Percentiles rank a stretch among this genome's conserved stretches.
Conservation (phyloP, 805 yeast genomes). For the Candida saitoana region DNA sequence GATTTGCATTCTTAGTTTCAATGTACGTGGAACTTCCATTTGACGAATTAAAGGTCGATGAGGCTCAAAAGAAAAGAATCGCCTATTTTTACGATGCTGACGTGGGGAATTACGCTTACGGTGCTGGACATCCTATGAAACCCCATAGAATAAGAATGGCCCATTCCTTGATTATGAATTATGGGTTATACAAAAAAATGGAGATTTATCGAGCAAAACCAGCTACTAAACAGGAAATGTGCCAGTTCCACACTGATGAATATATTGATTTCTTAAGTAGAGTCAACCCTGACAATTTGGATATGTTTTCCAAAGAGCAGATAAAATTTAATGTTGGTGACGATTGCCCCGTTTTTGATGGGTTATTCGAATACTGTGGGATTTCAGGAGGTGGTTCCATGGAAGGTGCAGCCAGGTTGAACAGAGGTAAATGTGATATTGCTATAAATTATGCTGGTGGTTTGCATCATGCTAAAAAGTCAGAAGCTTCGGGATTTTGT, state of each 20-base stretch:
- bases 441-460: slow-evolving; percentile 98
- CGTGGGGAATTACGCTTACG: slow-evolving; percentile 96
- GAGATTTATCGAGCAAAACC: slow-evolving; percentile 96
- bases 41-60: slow-evolving; percentile 42
- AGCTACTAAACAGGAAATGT: slow-evolving; percentile 96
- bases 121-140: slow-evolving; percentile 98
- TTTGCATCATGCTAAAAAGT: slow-evolving; percentile 94
- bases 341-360: slow-evolving; percentile 94
- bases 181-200: slow-evolving; percentile 94
- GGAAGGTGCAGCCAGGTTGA: slow-evolving; percentile 87
- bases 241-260: slow-evolving; percentile 97
- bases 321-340: slow-evolving; percentile 94
- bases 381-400: slow-evolving; percentile 92
- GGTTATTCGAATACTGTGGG: slow-evolving; percentile 86
- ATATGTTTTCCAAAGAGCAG: slow-evolving; percentile 81
- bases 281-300: slow-evolving; percentile 89
- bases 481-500: slow-evolving; percentile 94
- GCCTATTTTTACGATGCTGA: slow-evolving; percentile 59
- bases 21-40: slow-evolving; percentile 44
- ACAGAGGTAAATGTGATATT: slow-evolving; percentile 85
- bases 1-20: not conserved
- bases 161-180: slow-evolving; percentile 93
- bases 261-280: slow-evolving; percentile 88
- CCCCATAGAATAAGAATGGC: slow-evolving; percentile 99
- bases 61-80: slow-evolving; percentile 37